Percentiles rank a stretch among this genome's conserved stretches.
Conservation (phyloP, 306 rosid species). For the Notholithocarpus densiflorus region DNA sequence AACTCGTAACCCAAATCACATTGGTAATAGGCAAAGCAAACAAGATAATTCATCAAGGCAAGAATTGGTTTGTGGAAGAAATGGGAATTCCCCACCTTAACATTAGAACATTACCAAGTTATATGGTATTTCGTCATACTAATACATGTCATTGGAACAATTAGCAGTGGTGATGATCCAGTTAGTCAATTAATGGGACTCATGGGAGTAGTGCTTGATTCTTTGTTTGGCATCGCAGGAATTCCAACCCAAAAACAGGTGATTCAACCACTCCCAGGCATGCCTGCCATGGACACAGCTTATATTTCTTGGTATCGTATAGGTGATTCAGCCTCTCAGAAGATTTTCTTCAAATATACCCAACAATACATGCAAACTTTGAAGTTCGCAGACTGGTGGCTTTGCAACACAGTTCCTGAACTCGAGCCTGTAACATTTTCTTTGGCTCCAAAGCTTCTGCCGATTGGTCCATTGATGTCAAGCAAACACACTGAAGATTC, state of each 20-base stretch:
- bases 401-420: constrained; percentile 37
- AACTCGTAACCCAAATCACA: too few species aligned
- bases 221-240: constrained; percentile 17
- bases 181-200: too few species aligned
- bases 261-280: constrained; percentile 14
- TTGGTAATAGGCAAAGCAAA: too few species aligned
- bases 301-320: constrained; percentile 25
- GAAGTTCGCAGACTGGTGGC: constrained; percentile 36
- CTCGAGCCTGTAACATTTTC: constrained; percentile 34
- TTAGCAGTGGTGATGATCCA: too few species aligned
- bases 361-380: constrained; percentile 10
- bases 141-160: too few species aligned
- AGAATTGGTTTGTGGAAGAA: too few species aligned
- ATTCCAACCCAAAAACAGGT: constrained; percentile 25
- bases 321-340: neutral
- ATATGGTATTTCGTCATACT: too few species aligned
- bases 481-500: neutral
- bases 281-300: constrained; percentile 15
- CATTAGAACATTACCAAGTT: too few species aligned
- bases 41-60: too few species aligned
- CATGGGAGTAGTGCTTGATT: too few species aligned
- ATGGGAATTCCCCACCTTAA: too few species aligned
- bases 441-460: constrained; percentile 28
- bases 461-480: constrained; percentile 33
- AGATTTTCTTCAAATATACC: constrained; percentile 12